These are phyloP conservation scores for Garcia nutans DNA, from an alignment of 345 rosid species.

Conservation along the genomic window DNA sequence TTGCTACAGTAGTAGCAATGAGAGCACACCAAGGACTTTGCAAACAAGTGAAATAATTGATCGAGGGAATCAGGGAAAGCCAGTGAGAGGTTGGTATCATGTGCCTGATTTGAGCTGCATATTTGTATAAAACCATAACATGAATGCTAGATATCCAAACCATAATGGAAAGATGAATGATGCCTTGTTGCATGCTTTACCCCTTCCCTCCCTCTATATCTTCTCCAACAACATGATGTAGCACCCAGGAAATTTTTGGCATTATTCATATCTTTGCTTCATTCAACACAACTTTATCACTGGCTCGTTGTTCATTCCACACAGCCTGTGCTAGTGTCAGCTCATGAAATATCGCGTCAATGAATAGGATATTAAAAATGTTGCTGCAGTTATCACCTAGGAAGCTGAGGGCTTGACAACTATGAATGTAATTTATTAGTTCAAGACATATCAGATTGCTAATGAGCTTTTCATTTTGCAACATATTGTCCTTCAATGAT, in stretches of 20 bases:
- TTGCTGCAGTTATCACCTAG: background rate
- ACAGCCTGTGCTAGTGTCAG: background rate
- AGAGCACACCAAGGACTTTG: slow-evolving; percentile 43
- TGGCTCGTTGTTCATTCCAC: background rate
- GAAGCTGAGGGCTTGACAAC: background rate
- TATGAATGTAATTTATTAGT: background rate
- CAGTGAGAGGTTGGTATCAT: slow-evolving; percentile 43
- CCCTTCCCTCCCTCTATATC: background rate
- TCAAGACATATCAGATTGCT: background rate
- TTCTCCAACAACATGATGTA: background rate
- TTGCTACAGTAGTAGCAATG: slow-evolving; percentile 47
- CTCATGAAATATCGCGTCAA: background rate
- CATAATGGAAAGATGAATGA: background rate
- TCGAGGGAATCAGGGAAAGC: slow-evolving; percentile 29
- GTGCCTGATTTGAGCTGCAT: slow-evolving; percentile 11
- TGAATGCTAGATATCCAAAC: background rate
- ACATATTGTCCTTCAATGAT: background rate
- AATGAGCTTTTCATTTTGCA: background rate
- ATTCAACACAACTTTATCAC: background rate
- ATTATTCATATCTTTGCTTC: background rate
- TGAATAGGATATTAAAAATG: background rate
- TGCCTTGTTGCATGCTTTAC: background rate
- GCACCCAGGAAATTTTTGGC: background rate
- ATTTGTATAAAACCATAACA: background rate
- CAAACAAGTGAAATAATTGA: slow-evolving; percentile 33